Evolutionary conservation across 2,329 filamentous ascomycete genomes (phyloP), one percentile per base, ranked within the genome.

Genomic region (Pleoardoris graminearum): DNA sequence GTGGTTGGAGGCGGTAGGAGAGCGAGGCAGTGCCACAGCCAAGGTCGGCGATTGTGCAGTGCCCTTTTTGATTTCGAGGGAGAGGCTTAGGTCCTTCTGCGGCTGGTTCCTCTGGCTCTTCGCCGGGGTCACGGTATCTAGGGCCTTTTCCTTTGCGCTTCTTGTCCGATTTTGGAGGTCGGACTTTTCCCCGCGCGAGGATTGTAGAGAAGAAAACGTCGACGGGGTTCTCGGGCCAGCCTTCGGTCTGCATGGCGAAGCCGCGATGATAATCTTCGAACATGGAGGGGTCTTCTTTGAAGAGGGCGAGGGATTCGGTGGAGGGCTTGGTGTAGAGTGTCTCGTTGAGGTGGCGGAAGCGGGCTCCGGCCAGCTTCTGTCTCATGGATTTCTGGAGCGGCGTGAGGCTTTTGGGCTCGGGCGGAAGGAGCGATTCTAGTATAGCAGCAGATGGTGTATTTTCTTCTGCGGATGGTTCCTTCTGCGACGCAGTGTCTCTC

Each of bases 311-410:
- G n/a, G 94, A 89, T 60, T 94, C 86, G 30, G 80, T 79, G 0
- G 94, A 99, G 1, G 92, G 90, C 7, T 87, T 90, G 4, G 93
- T 97, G 78, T 99, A 99, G 12, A 99, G 86, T 0, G 91, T 93
- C 78, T 99, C 89, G 74, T 99, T 99, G 56, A 99, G 85, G 75
- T 97, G 91, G 59, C 94, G 91, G 83, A 99, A 99, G 53, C 94
- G 91, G 1, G 94, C 92, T 8, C 92, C 95, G 57, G 96, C 82
- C 58, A 99, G 86, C 79, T 99, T 99, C 69, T 91, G 88, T 56
- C 90, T 87, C 94, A 99, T 99, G 3, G 90, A 86, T 50, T 88
- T 85, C 79, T 99, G 94, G 51, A 99, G 85, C 3, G 94, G 91
- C 0, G 94, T 99, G 67, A 99, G 84, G 63, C 89, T 90, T 17